Evolutionary conservation across 106 monocot species (phyloP).

Genomic region (Apostasia ramifera): DNA sequence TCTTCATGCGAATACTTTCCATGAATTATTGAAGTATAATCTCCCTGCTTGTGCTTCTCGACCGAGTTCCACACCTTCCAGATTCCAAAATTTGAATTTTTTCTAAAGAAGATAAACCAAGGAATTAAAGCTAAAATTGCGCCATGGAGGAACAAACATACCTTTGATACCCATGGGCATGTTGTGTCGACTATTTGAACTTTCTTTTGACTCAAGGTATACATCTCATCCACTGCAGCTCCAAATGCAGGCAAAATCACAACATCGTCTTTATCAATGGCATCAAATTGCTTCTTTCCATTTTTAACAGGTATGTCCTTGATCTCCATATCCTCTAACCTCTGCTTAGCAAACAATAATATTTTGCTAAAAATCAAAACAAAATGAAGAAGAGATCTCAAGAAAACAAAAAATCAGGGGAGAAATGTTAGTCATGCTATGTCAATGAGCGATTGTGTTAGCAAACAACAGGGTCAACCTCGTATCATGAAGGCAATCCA

Average conservation of each 20-base stretch:
- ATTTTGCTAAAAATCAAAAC: background rate
- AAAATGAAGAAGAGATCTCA: no score
- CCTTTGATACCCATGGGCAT: constrained; percentile 99
- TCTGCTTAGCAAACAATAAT: constrained; percentile 29
- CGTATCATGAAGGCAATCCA: no score
- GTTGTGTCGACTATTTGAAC: constrained; percentile 99
- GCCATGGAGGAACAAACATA: background rate
- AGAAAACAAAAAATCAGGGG: no score
- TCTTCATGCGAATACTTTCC: constrained; percentile 96
- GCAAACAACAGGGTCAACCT: no score
- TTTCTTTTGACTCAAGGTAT: constrained; percentile 72
- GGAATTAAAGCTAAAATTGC: background rate
- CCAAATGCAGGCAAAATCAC: constrained; percentile 96
- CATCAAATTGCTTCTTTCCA: constrained; percentile 69
- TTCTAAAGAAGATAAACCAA: background rate
- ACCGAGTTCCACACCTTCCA: constrained; percentile 93
- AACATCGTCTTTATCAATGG: constrained; percentile 76
- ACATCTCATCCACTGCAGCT: constrained; percentile 93
- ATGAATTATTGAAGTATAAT: constrained; percentile 95
- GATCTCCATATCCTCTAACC: constrained; percentile 86
- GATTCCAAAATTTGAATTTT: background rate
- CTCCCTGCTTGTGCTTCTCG: constrained; percentile 95
- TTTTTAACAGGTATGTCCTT: constrained; percentile 66
- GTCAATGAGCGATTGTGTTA: no score
- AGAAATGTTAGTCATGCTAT: no score